These are phyloP conservation scores for Melampsora occidentalis DNA, from an alignment of 1,284 basidiomycete genomes.

Conservation along the genomic window DNA sequence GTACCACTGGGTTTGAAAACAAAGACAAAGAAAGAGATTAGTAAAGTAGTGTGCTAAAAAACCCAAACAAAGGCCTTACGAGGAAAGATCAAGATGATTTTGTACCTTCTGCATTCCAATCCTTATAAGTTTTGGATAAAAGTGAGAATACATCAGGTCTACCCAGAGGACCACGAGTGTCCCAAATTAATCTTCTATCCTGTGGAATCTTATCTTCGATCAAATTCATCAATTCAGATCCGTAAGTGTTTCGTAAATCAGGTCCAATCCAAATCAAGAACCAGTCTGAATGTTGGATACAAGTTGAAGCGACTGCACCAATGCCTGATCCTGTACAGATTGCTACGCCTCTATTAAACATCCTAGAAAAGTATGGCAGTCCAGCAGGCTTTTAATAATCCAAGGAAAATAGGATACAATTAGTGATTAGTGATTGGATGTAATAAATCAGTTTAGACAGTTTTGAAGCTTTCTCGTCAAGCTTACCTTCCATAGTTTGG, in stretches of 20 bases:
- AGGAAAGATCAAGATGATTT: neutral
- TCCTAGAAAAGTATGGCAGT: slow-evolving; percentile 69
- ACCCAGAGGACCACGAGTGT: slow-evolving; percentile 66
- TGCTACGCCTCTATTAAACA: slow-evolving; percentile 70
- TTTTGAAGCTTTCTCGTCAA: neutral
- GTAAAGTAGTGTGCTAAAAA: neutral
- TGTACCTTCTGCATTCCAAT: slow-evolving; percentile 68
- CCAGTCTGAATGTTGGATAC: slow-evolving; percentile 68
- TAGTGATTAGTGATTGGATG: slow-evolving; percentile 59
- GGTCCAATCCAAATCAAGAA: slow-evolving; percentile 68
- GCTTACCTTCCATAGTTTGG: slow-evolving; percentile 67
- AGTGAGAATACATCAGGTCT: slow-evolving; percentile 73
- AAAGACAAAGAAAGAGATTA: neutral
- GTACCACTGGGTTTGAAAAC: neutral
- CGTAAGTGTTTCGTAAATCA: slow-evolving; percentile 64
- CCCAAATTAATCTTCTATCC: slow-evolving; percentile 69
- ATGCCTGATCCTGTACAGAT: slow-evolving; percentile 74
- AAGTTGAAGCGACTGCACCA: slow-evolving; percentile 70
- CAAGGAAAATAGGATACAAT: slow-evolving; percentile 45
- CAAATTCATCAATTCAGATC: slow-evolving; percentile 67
- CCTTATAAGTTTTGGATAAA: slow-evolving; percentile 64
- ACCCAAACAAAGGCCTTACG: neutral
- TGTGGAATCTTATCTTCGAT: slow-evolving; percentile 67
- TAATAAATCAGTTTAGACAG: neutral
- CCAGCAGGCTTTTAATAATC: slow-evolving; percentile 67